These are phyloP conservation scores for Cercospora janseana DNA, from an alignment of 2,329 filamentous ascomycete genomes.

Conservation along the genomic window DNA sequence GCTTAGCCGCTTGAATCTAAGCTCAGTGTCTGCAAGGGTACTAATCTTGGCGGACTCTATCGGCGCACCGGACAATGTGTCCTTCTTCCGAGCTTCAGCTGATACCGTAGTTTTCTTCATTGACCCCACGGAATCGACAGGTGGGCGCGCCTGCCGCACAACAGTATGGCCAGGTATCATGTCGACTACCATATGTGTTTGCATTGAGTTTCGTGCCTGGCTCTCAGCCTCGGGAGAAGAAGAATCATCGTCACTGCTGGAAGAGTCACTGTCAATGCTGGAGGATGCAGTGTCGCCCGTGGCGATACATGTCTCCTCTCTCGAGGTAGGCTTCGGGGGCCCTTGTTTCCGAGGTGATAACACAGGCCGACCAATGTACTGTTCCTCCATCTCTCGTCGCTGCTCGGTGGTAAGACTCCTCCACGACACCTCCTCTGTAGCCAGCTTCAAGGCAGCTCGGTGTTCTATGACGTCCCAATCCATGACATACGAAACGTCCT, in stretches of 20 bases:
- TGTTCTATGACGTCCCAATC: constrained; percentile 7
- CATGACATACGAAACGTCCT: not conserved
- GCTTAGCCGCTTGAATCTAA: constrained; percentile 6
- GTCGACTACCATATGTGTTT: too few relatives aligned
- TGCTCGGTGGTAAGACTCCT: not conserved
- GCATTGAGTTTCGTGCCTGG: too few relatives aligned
- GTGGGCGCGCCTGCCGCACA: not conserved
- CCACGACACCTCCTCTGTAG: not conserved
- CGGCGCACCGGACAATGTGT: not conserved
- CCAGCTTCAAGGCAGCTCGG: not conserved
- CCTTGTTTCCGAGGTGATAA: not conserved
- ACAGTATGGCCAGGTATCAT: too few relatives aligned
- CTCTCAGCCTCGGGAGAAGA: not conserved
- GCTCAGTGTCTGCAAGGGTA: constrained; percentile 7
- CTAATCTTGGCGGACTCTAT: not conserved
- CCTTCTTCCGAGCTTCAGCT: not conserved
- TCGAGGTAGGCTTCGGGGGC: not conserved
- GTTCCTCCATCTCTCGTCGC: constrained; percentile 2
- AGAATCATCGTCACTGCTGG: not conserved
- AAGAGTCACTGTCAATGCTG: too few relatives aligned
- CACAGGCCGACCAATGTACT: not conserved
- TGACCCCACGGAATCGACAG: not conserved
- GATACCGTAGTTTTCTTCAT: too few relatives aligned
- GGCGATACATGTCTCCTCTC: not conserved
- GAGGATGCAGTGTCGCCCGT: not conserved